phyloP scores from a whole-genome alignment of 306 rosid genomes.

The Benincasa hispida region DNA sequence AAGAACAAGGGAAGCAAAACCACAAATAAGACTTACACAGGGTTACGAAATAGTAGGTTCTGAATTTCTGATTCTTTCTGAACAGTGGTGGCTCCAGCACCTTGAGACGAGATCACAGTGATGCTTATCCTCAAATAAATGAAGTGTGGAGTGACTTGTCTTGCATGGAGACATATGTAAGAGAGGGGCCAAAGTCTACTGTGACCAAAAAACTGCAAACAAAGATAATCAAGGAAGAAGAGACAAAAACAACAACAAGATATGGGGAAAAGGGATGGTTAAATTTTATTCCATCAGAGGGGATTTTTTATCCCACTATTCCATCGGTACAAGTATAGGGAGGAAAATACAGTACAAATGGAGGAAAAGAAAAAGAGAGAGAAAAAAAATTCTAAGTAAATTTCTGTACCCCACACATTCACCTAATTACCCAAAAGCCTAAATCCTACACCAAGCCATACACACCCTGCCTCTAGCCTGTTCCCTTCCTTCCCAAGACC shows the following conservation, averaged over 20 bases:
- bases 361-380: slow-evolving; percentile 13
- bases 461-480: slow-evolving; percentile 15
- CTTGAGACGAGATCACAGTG: not conserved
- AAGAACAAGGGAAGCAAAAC: slow-evolving; percentile 10
- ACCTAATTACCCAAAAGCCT: slow-evolving; percentile 32
- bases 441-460: slow-evolving; percentile 34
- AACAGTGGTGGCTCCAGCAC: not conserved
- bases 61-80: slow-evolving; percentile 5
- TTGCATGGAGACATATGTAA: slow-evolving; percentile 2
- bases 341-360: slow-evolving; percentile 50
- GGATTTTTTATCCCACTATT: slow-evolving; percentile 24
- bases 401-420: slow-evolving; percentile 64
- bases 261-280: slow-evolving; percentile 30
- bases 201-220: slow-evolving; percentile 4
- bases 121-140: slow-evolving; percentile 1
- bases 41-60: not conserved
- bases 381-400: slow-evolving; percentile 29
- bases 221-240: slow-evolving; percentile 16
- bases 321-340: slow-evolving; percentile 82
- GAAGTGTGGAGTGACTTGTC: slow-evolving; percentile 22
- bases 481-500: slow-evolving; percentile 29
- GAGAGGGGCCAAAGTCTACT: not conserved
- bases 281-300: slow-evolving; percentile 48
- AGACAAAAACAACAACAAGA: not conserved
- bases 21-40: slow-evolving; percentile 12